Evolutionary conservation across 2,329 filamentous ascomycete species (phyloP), one percentile per base, ranked within the genome.

Genomic region (Coniochaeta ligniaria): DNA sequence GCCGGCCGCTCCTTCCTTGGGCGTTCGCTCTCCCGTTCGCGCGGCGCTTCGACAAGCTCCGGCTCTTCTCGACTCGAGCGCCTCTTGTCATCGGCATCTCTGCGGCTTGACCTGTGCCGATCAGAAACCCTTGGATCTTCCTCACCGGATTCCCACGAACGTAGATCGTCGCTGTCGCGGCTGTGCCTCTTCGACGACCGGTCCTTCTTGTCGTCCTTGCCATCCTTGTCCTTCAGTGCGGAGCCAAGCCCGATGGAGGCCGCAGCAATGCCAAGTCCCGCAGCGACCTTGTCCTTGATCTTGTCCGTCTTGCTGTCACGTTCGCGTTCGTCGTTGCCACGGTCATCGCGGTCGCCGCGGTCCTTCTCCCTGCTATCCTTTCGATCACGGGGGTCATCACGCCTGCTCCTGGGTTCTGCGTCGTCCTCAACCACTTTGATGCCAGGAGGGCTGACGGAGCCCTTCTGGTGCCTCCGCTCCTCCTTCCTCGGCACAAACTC

Each of bases 261-360:
- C 6, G 80, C 80, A 33, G 78, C 79, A 20, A 79, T 75, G 35
- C 80, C 76, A 4, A 83, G 70, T 1, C 80, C 81, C 7, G 76
- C 71, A 9, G 74, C 72, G 26, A 82, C 70, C 63, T 80, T 83
- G 55, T 83, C 80, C 41, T 78, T 76, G 36, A 78, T 67, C 58
- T 76, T 76, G 54, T 75, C 74, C 24, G 73, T 75, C 47, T 75
- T 74, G 60, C 73, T 70, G 17, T 72, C 73, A 11, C 68, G 69
- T 3, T 74, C 74, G n/a, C 75, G 73, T 9, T 77, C 76, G 2
- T 58, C 36, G 11, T 58, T 43, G 22, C 55, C 59, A 50, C 55
- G 59, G 24, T 62, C 62, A 8, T 55, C 59, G 45, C 55, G 59
- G 24, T 62, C 62, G 12, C 65, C 66, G 36, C 63, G 57, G 24